Conservation (phyloP, 176 grass and related monocot genomes). For the Aegilops umbellulata region DNA sequence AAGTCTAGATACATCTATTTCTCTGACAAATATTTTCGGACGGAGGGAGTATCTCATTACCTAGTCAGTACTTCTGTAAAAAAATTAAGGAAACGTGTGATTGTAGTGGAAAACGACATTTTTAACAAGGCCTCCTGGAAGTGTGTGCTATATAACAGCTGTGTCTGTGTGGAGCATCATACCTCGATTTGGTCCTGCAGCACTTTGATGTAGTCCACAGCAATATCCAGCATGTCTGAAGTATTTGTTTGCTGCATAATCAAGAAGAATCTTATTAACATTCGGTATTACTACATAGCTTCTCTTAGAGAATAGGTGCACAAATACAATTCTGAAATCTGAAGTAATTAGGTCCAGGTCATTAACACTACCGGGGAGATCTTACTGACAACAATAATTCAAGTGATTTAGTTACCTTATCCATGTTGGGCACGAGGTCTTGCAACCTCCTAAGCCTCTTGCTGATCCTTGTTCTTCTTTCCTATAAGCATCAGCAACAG, state of each 20-base stretch:
- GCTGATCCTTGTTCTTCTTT: conserved; percentile 96
- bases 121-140: not conserved
- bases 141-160: not conserved
- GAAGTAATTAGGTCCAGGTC: not conserved
- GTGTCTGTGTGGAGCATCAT: not conserved
- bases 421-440: conserved; percentile 96
- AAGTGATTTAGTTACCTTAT: conserved; percentile 59
- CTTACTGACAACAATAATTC: not conserved
- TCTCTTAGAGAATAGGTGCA: not conserved
- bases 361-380: not conserved
- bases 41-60: not conserved
- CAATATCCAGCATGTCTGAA: conserved; percentile 92
- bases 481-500: conserved; percentile 42
- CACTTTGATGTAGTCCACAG: conserved; percentile 88
- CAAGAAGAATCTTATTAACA: conserved; percentile 4
- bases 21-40: no score
- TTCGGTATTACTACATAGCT: not conserved
- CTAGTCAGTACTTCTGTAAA: not conserved
- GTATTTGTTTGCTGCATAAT: conserved; percentile 91
- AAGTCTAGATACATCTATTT: no score
- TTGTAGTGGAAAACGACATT: not conserved
- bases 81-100: not conserved
- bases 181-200: conserved; percentile 87
- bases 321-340: not conserved
- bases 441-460: conserved; percentile 88